Evolutionary conservation across 164 flowering plant genomes (phyloP).

Genomic region (Vitis amurensis): DNA sequence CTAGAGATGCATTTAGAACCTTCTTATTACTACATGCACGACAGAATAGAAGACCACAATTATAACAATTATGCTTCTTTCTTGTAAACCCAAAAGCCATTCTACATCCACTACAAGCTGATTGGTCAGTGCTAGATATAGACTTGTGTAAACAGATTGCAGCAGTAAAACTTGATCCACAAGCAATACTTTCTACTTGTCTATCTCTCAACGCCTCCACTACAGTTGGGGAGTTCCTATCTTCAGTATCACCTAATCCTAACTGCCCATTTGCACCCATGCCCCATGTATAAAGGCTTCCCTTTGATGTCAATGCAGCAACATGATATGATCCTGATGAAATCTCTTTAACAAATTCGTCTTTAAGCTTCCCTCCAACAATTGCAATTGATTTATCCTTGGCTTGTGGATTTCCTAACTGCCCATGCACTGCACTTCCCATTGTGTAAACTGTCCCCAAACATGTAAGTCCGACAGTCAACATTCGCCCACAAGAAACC

Average conservation of each 20-base stretch:
- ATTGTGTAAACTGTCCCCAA: constrained; percentile 61
- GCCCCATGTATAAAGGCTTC: constrained; percentile 70
- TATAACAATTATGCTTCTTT: constrained; percentile 68
- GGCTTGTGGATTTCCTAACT: constrained; percentile 55
- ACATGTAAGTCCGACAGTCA: constrained; percentile 60
- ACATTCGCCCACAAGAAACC: constrained; percentile 62
- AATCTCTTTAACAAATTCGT: constrained; percentile 50
- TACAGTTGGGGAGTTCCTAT: constrained; percentile 49
- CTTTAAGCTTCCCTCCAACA: constrained; percentile 59
- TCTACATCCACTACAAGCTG: constrained; percentile 52
- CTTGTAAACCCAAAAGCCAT: constrained; percentile 57
- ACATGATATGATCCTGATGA: constrained; percentile 65
- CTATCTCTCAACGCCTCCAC: constrained; percentile 63
- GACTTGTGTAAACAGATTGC: constrained; percentile 62
- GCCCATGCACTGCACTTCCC: constrained; percentile 67
- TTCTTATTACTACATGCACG: constrained; percentile 61
- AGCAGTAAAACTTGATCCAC: constrained; percentile 64
- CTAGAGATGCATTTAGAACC: constrained; percentile 50
- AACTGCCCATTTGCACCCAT: constrained; percentile 62
- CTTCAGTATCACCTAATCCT: constrained; percentile 59
- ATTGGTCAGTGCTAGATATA: constrained; percentile 50
- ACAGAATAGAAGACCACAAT: constrained; percentile 67
- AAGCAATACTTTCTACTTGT: constrained; percentile 48
- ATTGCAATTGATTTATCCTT: constrained; percentile 46
- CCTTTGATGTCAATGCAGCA: constrained; percentile 54